Evolutionary conservation across 257 asterid genomes (phyloP), one percentile per base, ranked within the genome.

Genomic region (Solanum verrucosum): DNA sequence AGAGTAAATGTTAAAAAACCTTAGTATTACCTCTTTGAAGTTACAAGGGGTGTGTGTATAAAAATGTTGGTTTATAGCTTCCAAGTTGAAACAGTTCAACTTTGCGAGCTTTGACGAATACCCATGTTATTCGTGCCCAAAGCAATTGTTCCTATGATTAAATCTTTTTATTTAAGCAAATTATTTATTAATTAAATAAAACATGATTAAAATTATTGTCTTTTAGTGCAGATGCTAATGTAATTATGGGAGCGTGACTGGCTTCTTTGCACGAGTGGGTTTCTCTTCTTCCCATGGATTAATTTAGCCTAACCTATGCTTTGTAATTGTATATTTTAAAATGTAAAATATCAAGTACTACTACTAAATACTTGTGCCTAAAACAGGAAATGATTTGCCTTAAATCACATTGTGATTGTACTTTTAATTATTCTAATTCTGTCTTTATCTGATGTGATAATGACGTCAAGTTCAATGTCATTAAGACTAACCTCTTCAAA

Each of bases 201-300:
- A n/a, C 44, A 88, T 88, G 86, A 82, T 89, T 49, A 73, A 34
- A n/a, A 34, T 13, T 73, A 25, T 77, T 34, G 27, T 86, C 77
- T 9, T 56, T 68, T 79, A 77, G 34, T 49, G 79, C 71, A 70
- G 59, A 63, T 40, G 25, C 35, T 37, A 63, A 44, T 67, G 86
- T 87, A 74, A 89, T 91, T 83, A 85, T 79, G 78, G 87, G 87
- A 93, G 96, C 98, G 93, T 92, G 96, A 89, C 81, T 85, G 90
- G 75, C 46, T 88, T 84, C 86, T 91, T 90, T 91, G 94, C 97
- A 91, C 95, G 98, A 90, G 94, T 89, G 96, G 86, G 27, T 73
- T 83, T 93, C 95, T 89, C 98, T 86, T 87, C 68, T 91, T 84
- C 88, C 93, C 56, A 90, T 33, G 14, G 67, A 44, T 42, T 81